Base-by-base conservation (phyloP, 2,329 filamentous ascomycete species). In the Cytospora schulzeri region DNA sequence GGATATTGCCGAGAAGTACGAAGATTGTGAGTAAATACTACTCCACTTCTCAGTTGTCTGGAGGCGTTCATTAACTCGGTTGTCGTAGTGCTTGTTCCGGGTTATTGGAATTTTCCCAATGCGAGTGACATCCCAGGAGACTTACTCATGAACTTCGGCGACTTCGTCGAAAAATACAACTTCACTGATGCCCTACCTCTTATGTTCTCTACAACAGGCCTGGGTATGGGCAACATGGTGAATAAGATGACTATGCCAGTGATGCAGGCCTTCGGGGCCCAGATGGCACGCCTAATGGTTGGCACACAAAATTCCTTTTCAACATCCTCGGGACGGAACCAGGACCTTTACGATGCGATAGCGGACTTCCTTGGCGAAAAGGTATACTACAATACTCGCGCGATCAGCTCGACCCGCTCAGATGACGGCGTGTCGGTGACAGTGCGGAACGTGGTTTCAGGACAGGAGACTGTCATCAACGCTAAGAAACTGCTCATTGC, bases 121-220 rank as follows among this genome's bases (percentile, higher is more conserved):
- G 77, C 80, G 0, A 68, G 73, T 17, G 70, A 74, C 33, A 77
- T 83, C 3, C 81, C 81, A 0, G 74, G 76, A 15, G 82, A 83
- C 19, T 72, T 85, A 2, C 69, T 80, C 24, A 70, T 83, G 4
- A 76, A 80, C 2, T 84, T 81, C 63, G 76, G 78, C 22, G 74
- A 81, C 4, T 84, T 84, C 62, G 73, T 80, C 15, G 70, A 73
- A 38, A 83, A 84, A 70, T 78, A 84, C 70, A 70, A 74, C n/a
- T 70, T 85, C 6, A 70, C 75, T 24, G 77, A 75, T 31, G 72
- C 78, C 2, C 73, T 82, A 1, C 75, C 73, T n/a, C 72, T 75
- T 9, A 74, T 82, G 19, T 80, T 76, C 66, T 68, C 69, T 17
- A 76, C 77, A 62, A 75, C 76, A 1, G 76, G 77, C 26, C 76